Conservation (phyloP, 805 yeast species). For the Blastobotrys chiropterorum region DNA sequence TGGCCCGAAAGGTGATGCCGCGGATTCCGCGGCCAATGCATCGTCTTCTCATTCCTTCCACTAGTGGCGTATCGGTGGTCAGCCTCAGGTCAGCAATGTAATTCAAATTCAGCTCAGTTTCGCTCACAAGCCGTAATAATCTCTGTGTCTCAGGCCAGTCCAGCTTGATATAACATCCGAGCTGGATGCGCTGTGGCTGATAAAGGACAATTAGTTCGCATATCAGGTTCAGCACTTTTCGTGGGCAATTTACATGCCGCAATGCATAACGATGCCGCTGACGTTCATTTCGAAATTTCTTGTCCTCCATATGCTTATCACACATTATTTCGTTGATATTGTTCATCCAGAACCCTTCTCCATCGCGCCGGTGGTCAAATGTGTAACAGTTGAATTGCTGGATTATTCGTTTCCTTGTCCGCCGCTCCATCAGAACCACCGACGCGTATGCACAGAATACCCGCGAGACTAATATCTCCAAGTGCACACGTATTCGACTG, state of each 20-base stretch:
- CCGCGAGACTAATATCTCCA: background rate
- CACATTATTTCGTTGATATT: background rate
- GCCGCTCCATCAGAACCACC: background rate
- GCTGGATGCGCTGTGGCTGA: background rate
- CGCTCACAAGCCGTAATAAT: background rate
- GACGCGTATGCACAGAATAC: background rate
- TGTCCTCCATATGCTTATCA: background rate
- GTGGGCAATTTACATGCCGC: background rate
- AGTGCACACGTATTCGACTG: background rate
- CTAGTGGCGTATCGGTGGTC: background rate
- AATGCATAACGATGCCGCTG: background rate
- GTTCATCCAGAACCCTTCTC: background rate
- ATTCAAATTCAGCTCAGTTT: background rate
- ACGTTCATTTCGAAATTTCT: background rate
- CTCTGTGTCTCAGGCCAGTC: background rate
- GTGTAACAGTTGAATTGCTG: background rate
- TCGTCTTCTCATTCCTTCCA: background rate
- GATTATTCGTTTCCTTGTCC: background rate
- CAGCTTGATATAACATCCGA: background rate
- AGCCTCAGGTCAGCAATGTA: background rate
- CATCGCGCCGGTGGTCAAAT: background rate
- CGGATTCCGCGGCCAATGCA: background rate
- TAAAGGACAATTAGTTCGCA: background rate
- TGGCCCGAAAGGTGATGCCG: background rate
- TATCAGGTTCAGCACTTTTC: background rate